A percentile compares a stretch with the other conserved stretches of the same genome.
Evolutionary conservation across 345 rosid species (phyloP).

Genomic region (Geranium brycei): DNA sequence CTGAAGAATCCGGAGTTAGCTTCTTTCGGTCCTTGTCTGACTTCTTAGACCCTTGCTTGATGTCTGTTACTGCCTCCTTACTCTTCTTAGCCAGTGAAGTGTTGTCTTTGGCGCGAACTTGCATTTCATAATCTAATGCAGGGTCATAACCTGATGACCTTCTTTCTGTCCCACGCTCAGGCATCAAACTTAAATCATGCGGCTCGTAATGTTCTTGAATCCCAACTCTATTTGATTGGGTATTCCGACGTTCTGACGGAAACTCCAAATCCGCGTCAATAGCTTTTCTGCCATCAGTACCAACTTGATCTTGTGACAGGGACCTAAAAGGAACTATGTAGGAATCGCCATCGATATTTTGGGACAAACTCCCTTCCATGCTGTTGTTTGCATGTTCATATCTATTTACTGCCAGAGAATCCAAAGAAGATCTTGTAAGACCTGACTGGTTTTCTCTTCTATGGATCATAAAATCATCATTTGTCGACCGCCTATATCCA

Average conservation of each 20-base stretch:
- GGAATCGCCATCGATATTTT: constrained; percentile 58
- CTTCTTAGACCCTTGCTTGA: constrained; percentile 39
- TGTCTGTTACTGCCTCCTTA: constrained; percentile 20
- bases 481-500: constrained; percentile 26
- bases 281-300: constrained; percentile 32
- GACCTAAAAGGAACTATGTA: constrained; percentile 57
- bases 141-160: constrained; percentile 54
- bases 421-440: constrained; percentile 24
- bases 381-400: constrained; percentile 32
- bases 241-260: constrained; percentile 27
- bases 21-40: constrained; percentile 47
- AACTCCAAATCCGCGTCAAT: constrained; percentile 57
- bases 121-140: constrained; percentile 63
- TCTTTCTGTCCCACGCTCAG: constrained; percentile 52
- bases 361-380: constrained; percentile 33
- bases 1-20: constrained; percentile 32
- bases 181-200: constrained; percentile 63
- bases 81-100: constrained; percentile 29
- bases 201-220: constrained; percentile 56
- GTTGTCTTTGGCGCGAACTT: constrained; percentile 22
- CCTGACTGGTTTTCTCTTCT: constrained; percentile 26
- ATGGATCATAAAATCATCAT: constrained; percentile 46
- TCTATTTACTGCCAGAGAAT: constrained; percentile 36
- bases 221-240: constrained; percentile 23
- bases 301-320: constrained; percentile 27